Evolutionary conservation across 2,329 filamentous ascomycete genomes (phyloP).

Genomic region (Apiospora koreana): DNA sequence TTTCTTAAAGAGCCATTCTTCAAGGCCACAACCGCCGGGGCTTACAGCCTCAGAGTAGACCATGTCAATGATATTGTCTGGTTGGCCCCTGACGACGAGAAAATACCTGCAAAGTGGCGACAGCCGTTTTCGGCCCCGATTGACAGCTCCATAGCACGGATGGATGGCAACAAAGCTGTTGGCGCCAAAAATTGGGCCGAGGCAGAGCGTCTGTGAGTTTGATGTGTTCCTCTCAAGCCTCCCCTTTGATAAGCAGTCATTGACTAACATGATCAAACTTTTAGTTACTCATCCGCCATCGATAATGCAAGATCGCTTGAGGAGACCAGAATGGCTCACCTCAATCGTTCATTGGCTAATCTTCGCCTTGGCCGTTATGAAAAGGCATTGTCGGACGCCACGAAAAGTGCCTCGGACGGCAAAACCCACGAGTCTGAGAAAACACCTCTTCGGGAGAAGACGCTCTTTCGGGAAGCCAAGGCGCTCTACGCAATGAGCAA

Average conservation of each 20-base stretch:
- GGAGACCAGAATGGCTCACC: conserved; percentile 33
- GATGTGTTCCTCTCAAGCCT: conserved; percentile 1
- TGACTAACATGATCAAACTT: background rate
- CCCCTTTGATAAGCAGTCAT: background rate
- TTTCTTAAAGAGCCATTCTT: conserved; percentile 58
- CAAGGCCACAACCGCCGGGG: conserved; percentile 38
- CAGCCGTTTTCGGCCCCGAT: conserved; percentile 1
- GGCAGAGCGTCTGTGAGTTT: conserved; percentile 35
- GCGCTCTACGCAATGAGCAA: conserved; percentile 44
- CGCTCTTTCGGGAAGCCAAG: conserved; percentile 43
- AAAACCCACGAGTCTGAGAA: conserved; percentile 38
- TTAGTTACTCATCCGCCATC: conserved; percentile 40
- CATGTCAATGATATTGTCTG: conserved; percentile 51
- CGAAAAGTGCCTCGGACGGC: conserved; percentile 15
- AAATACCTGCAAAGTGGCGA: conserved; percentile 41
- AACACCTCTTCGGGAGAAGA: conserved; percentile 47
- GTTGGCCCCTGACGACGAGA: conserved; percentile 36
- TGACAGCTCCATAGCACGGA: conserved; percentile 24
- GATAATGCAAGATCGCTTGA: conserved; percentile 33
- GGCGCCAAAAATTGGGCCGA: conserved; percentile 26
- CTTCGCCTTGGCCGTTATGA: conserved; percentile 30
- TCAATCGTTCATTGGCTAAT: conserved; percentile 39
- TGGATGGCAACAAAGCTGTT: conserved; percentile 37
- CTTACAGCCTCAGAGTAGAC: conserved; percentile 50
- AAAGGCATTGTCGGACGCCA: conserved; percentile 33